Evolutionary conservation across 1,284 basidiomycete species (phyloP).

Genomic region (Hemileia vastatrix): DNA sequence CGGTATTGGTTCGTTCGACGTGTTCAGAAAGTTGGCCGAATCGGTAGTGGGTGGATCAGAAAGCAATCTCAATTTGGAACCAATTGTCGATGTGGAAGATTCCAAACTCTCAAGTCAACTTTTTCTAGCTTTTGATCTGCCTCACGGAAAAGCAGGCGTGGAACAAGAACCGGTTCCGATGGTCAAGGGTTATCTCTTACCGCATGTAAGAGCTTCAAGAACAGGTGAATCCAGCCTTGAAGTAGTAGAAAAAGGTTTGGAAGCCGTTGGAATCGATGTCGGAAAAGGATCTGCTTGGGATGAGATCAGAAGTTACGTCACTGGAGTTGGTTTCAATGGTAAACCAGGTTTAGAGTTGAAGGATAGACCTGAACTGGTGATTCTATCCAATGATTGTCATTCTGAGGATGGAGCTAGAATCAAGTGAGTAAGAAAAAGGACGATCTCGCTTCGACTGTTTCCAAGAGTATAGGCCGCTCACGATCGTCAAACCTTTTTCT

Average conservation of each 20-base stretch:
- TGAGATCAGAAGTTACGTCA: not conserved
- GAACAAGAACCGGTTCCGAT: not conserved
- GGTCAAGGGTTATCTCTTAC: not conserved
- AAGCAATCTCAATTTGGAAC: no score
- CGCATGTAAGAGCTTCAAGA: not conserved
- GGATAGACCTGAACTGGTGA: not conserved
- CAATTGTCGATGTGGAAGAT: not conserved
- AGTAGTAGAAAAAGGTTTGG: not conserved
- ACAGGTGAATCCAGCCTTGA: not conserved
- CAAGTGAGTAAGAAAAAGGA: not conserved
- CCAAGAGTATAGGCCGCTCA: no score
- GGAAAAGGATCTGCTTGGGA: not conserved
- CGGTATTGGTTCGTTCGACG: not conserved
- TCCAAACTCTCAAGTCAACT: not conserved
- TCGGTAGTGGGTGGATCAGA: not conserved
- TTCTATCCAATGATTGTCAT: not conserved
- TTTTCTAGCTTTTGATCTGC: not conserved
- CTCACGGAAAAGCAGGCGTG: no score
- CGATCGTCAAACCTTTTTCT: no score
- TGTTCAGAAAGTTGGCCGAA: not conserved
- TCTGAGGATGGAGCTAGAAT: not conserved
- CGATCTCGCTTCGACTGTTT: no score
- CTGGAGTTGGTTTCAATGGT: not conserved
- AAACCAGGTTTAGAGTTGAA: not conserved
- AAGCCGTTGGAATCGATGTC: not conserved